A percentile compares a stretch with the other conserved stretches of the same genome.
Evolutionary conservation across 1,139 yeast species (phyloP).

Genomic region (Candida tunisiensis): DNA sequence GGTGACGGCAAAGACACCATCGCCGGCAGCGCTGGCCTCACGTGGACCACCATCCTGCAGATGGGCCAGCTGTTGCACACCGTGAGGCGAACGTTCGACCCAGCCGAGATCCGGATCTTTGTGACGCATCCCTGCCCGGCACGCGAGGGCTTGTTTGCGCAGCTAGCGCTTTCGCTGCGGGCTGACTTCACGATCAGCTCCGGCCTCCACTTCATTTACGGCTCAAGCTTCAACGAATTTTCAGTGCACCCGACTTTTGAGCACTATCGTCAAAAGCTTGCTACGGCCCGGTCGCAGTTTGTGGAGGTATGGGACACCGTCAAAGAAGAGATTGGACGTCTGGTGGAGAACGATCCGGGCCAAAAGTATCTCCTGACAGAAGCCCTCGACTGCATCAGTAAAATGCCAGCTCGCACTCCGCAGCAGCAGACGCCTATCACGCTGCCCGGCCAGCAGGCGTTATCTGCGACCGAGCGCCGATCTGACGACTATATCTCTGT

Average conservation of each 20-base stretch:
- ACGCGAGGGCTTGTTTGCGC: slow-evolving; percentile 51
- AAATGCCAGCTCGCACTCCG: slow-evolving; percentile 39
- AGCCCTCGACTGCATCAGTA: slow-evolving; percentile 46
- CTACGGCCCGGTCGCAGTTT: slow-evolving; percentile 43
- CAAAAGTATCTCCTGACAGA: slow-evolving; percentile 27
- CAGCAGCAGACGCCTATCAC: no score
- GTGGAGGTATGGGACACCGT: slow-evolving; percentile 52
- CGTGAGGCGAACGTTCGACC: slow-evolving; percentile 20
- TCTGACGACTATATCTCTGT: no score
- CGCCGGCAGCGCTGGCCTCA: slow-evolving; percentile 58
- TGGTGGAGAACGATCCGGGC: slow-evolving; percentile 18
- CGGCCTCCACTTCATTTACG: slow-evolving; percentile 57
- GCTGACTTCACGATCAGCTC: slow-evolving; percentile 62
- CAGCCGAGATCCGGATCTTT: slow-evolving; percentile 38
- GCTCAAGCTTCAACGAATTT: slow-evolving; percentile 55
- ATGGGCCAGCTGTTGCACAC: slow-evolving; percentile 45
- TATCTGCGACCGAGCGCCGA: no score
- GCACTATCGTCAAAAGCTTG: slow-evolving; percentile 25
- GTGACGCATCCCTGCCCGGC: slow-evolving; percentile 53
- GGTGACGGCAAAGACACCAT: slow-evolving; percentile 31
- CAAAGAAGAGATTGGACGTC: slow-evolving; percentile 30
- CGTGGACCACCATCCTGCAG: slow-evolving; percentile 62
- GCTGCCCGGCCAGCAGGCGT: no score
- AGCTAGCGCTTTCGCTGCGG: slow-evolving; percentile 46
- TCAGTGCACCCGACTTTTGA: slow-evolving; percentile 2